Base-by-base conservation (phyloP, 73 alveolate genomes). In the Paramecium primaurelia region DNA sequence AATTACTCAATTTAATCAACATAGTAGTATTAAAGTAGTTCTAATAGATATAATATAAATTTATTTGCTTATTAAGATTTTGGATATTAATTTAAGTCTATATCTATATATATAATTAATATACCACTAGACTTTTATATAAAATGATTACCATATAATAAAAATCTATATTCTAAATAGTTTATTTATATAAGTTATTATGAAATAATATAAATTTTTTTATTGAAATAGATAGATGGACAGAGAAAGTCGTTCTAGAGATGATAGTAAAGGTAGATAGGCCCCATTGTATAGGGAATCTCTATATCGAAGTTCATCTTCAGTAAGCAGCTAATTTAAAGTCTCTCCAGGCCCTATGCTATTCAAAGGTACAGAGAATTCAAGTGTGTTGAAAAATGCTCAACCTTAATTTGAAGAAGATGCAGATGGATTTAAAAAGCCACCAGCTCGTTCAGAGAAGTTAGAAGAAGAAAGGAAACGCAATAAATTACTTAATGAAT, bases 401-500 rank as follows among this genome's bases (percentile, higher is more conserved):
- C 30, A 80, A 47, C 51, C 71, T 9, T 80, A 34, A 37, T 73
- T 37, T 73, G 87, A 73, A 44, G 91, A 80, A 49, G 91, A 80
- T 45, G 91, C 47, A 22, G 91, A 80, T 80, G 91, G 91, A 10
- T 80, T 80, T 22, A 49, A 32, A 10, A 80, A 49, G 30, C 91
- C 91, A 0, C 47, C 44, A n/a, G 44, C 47, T 9, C 20, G 73
- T n/a, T 42, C 75, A 89, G 75, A 86, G 59, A 30, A 89, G 36
- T 42, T 59, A 71, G 75, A 89, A 36, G 75, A 89, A 64, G 88
- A 47, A 89, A 22, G 88, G 47, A 58, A 71, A 32, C 45, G 91
- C 30, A 11, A 88, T 47, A 71, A 89, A 71, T 71, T 80, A 26
- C 22, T 80, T 0, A 80, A 80, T 75, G 96, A 94, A 58, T 96